Evolutionary conservation across 768 basidiomycete genomes (phyloP).

Genomic region (Suillus americanus): DNA sequence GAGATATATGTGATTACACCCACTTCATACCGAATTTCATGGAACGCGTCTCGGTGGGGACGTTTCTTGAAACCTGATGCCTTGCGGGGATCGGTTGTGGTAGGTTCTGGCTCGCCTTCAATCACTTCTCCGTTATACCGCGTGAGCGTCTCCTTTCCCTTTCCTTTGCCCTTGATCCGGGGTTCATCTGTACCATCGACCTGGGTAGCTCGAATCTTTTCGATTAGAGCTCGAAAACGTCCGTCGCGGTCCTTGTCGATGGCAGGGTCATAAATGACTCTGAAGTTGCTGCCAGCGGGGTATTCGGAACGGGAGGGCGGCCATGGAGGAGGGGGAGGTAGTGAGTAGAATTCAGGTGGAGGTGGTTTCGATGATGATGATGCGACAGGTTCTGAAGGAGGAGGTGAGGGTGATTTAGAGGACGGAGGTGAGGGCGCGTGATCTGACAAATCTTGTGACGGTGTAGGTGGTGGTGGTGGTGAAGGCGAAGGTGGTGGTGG

Average conservation of each 20-base stretch:
- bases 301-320: slow-evolving; percentile 51
- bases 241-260: slow-evolving; percentile 47
- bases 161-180: slow-evolving; percentile 61
- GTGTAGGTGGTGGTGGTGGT: slow-evolving; percentile 16
- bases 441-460: slow-evolving; percentile 23
- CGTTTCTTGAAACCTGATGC: slow-evolving; percentile 36
- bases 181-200: slow-evolving; percentile 33
- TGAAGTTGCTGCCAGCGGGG: slow-evolving; percentile 51
- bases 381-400: slow-evolving; percentile 25
- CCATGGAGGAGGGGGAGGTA: slow-evolving; percentile 52
- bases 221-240: slow-evolving; percentile 38
- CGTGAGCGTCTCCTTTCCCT: slow-evolving; percentile 57
- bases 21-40: slow-evolving; percentile 58
- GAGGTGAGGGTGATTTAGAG: slow-evolving; percentile 11
- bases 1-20: slow-evolving; percentile 20
- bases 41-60: slow-evolving; percentile 39
- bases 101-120: slow-evolving; percentile 40
- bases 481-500: slow-evolving; percentile 27
- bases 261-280: slow-evolving; percentile 62
- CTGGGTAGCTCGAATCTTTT: slow-evolving; percentile 38
- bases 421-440: slow-evolving; percentile 18
- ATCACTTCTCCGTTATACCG: slow-evolving; percentile 58
- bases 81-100: slow-evolving; percentile 56
- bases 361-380: slow-evolving; percentile 27
- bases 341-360: slow-evolving; percentile 37